Evolutionary conservation across 805 yeast species (phyloP), one percentile per base, ranked within the genome.

Genomic region (Cyberlindnera mycetangii): DNA sequence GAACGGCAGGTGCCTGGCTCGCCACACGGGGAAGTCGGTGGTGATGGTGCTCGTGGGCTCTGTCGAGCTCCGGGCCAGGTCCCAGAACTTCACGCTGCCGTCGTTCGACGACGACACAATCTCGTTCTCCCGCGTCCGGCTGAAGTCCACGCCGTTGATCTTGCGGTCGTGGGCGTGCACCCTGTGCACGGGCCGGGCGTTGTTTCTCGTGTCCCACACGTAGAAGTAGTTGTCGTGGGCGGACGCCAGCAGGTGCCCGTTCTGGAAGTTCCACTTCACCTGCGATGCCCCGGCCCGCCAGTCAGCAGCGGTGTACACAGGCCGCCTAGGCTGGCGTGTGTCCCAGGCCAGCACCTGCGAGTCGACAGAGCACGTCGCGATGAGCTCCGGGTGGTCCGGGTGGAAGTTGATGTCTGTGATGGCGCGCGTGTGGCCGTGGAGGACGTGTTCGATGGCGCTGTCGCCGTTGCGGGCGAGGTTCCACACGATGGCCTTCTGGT

Each of bases 401-500:
- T 88, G 96, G 70, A 90, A 93, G 62, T 90, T 88, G 47, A 93
- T 89, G 67, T 93, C 99, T 3, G 98, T 89, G 37, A 93, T 90
- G 3, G 99, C 99, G 43, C 99, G 70, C 2, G 84, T 76, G 62
- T 93, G 99, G 16, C 86, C 85, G 63, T 93, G 99, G 18, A 93
- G 69, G 2, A 89, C 89, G 59, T 84, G 87, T 49, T 86, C 88
- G 43, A 93, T 85, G 11, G 97, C 96, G 54, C 78, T 71, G 8
- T 78, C 70, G 0, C 88, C 83, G 19, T 67, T 63, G 51, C 92
- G 68, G 1, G 86, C 81, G 48, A 93, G 66, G 65, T 93, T 92
- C 99, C 99, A 93, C 5, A 93, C 79, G 59, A 93, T 72, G 1
- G 96, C 98, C 67, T 92, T 92, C 60, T 92, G 99, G 63, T 92